Evolutionary conservation across 2,329 filamentous ascomycete species (phyloP), one percentile per base, ranked within the genome.

Genomic region (Claviceps maximensis): DNA sequence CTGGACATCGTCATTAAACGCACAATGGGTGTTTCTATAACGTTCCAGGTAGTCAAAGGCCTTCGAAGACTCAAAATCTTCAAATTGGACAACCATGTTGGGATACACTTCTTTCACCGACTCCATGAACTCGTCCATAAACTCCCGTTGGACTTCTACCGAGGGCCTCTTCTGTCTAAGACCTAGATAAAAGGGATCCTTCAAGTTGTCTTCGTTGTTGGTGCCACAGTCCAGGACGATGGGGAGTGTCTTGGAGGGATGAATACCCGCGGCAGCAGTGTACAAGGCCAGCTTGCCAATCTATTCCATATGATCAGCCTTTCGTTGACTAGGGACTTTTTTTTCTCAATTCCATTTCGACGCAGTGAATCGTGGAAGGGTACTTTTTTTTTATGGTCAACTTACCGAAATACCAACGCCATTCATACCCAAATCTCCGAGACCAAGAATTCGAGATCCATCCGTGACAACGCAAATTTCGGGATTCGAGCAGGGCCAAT

Each of bases 1-100:
- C 75, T 97, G 91, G 65, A 98, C 93, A 67, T 98, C 91, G 65
- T 97, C 93, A 70, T 97, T 97, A 81, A 98, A 98, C 78, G 88
- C 94, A 69, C 87, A 90, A 76, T 95, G 91, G 58, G 77, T 80
- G 67, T 90, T 77, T 61, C 88, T 86, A 73, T 97, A 97, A 56
- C 89, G 82, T 67, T 93, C 86, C 42, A 97, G 80, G 63, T 94
- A 91, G 57, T 87, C 86, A 79, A 97, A 98, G 47, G 93, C 91
- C 71, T 83, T 83, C 61, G 81, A 78, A 64, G 91, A 95, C 76
- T 97, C 95, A 71, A 95, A 97, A 66, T 97, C 93, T 69, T 97
- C 91, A 62, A 95, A 97, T 68, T 97, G 93, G 57, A 97, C 87
- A 47, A 84, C 70, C 80, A 78, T 84, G 15, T 77, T 71, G 29